Evolutionary conservation across 2,329 filamentous ascomycete genomes (phyloP).

Genomic region (Stemphylium lycopersici): DNA sequence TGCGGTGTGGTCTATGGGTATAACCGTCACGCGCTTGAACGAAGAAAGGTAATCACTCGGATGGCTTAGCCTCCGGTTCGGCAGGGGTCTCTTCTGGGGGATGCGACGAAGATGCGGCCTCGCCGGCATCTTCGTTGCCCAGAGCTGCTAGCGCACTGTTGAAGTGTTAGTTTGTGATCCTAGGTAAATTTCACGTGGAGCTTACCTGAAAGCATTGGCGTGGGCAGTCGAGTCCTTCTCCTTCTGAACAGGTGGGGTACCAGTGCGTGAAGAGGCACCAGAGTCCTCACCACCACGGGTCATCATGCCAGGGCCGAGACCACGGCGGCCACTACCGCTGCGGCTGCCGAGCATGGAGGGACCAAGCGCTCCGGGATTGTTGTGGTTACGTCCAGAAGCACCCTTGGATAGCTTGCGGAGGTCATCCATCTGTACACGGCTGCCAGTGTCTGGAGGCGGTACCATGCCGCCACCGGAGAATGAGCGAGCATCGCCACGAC

Average conservation of each 20-base stretch:
- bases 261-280: conserved; percentile 83
- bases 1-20: conserved; percentile 46
- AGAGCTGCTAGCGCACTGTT: conserved; percentile 61
- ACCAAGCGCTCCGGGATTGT: conserved; percentile 66
- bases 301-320: conserved; percentile 71
- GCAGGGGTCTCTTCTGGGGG: conserved; percentile 51
- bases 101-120: conserved; percentile 70
- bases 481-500: conserved; percentile 85
- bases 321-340: conserved; percentile 84
- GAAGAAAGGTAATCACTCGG: conserved; percentile 47
- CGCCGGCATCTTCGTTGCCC: conserved; percentile 63
- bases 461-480: conserved; percentile 76
- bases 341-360: conserved; percentile 87
- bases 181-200: not conserved
- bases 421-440: conserved; percentile 90
- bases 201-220: conserved; percentile 94
- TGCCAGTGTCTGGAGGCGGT: conserved; percentile 72
- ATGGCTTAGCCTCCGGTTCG: conserved; percentile 41
- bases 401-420: conserved; percentile 76
- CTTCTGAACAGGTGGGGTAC: conserved; percentile 76
- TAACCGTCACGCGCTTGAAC: conserved; percentile 43
- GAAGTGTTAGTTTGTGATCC: conserved; percentile 21
- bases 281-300: conserved; percentile 83
- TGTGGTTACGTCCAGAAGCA: conserved; percentile 64
- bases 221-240: conserved; percentile 69